Conservation (phyloP, 2,329 filamentous ascomycete species). For the Ceratocystis destructans region DNA sequence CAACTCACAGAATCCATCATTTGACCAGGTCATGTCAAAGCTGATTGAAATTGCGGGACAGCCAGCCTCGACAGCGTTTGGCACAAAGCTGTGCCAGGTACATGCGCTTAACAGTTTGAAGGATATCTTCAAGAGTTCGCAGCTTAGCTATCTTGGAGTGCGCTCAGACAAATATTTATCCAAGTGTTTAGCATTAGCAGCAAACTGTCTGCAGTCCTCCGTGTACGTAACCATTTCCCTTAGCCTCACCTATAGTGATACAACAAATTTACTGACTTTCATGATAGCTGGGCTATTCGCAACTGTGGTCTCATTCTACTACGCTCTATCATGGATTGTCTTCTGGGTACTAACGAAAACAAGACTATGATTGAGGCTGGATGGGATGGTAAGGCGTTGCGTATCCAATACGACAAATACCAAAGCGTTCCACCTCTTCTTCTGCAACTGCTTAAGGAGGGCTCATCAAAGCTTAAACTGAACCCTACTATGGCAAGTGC, state of each 20-base stretch:
- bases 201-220: conserved; percentile 61
- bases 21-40: conserved; percentile 49
- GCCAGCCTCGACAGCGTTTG: conserved; percentile 42
- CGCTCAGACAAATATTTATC: conserved; percentile 62
- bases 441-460: conserved; percentile 44
- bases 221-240: conserved; percentile 39
- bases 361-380: conserved; percentile 47
- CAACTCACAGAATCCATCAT: conserved; percentile 43
- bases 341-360: conserved; percentile 64
- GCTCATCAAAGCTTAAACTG: conserved; percentile 33
- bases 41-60: conserved; percentile 45
- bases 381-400: conserved; percentile 49
- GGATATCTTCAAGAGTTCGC: conserved; percentile 76
- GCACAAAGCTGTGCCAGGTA: conserved; percentile 67
- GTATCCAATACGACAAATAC: conserved; percentile 57
- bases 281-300: conserved; percentile 68
- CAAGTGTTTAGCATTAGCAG: conserved; percentile 63
- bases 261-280: conserved; percentile 7
- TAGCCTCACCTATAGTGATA: conserved; percentile 8
- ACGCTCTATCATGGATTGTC: conserved; percentile 64
- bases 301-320: conserved; percentile 88
- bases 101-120: conserved; percentile 91
- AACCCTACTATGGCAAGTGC: conserved; percentile 28
- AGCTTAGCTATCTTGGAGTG: conserved; percentile 56
- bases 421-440: conserved; percentile 51